Base-by-base conservation (phyloP, 2,329 filamentous ascomycete species). In the Graphium sp. region DNA sequence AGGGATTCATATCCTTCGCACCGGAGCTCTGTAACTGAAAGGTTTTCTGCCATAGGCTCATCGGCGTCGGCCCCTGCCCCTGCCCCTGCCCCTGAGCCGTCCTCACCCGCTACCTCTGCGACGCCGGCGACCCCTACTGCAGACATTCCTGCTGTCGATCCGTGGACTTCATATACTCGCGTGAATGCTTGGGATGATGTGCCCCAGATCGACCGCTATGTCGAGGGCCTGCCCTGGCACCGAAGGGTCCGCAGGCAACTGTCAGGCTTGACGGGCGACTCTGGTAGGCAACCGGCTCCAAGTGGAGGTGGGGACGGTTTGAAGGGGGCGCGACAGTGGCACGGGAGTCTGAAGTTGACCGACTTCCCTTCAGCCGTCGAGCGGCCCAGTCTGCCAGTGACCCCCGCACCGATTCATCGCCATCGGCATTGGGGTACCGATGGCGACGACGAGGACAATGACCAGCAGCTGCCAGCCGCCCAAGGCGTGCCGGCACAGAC, bases 181-280 rank as follows among this genome's bases (percentile, higher is more conserved):
- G 69, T 62, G 28, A 98, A 95, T 49, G 85, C 83, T 11, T 98
- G 89, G 89, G 89, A 98, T 43, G 80, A 82, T 30, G 68, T 91
- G 29, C 80, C 81, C 9, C 78, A 82, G 38, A 98, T 98, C 41
- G 74, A 82, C 42, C 68, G 70, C 37, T 98, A 94, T 46, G 80
- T 95, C 31, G 79, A 81, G 37, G 65, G 70, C 30, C 33, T 27
- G 35, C 34, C 28, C 10, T 31, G 29, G 40, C 43, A 22, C 43
- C 37, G 24, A 51, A 19, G 6, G 28, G 39, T 13, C 40, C 36
- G 23, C 29, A 18, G 30, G 36, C 25, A n/a, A 18, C 16, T 5
- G 19, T 8, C 16, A 17, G 12, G 24, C 15, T 14, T 13, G 20
- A 18, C 15, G 32, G 39, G 30, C 52, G 61, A 36, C 54, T 25